Base-by-base conservation (phyloP, 257 asterid genomes). In the Solanum megistacrolobum region DNA sequence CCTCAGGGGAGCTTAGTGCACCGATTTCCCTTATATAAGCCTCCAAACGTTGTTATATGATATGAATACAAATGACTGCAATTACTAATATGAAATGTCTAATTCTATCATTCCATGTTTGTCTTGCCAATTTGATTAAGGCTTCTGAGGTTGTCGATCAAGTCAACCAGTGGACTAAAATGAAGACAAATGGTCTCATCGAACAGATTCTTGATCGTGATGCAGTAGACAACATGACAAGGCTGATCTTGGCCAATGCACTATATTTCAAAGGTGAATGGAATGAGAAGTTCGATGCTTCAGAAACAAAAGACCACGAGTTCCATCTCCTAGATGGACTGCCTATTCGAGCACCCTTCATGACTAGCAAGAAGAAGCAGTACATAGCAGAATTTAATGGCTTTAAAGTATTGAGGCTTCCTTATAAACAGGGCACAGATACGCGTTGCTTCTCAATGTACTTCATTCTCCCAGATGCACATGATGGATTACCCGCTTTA, bases 81-180 rank as follows among this genome's bases (percentile, higher is more conserved):
- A 43, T 43, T 43, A 43, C 16, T 3, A 43, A 12, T 43, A 43
- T 43, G 55, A 43, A 43, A 43, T 41, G 14, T 41, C 48, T 41
- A 12, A 43, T 46, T 86, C 62, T 25, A 11, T 69, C 52, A 16
- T 41, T 9, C 38, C 18, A 21, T 85, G 11, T 66, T 92, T 87
- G 93, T 92, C 65, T 79, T 84, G 20, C 58, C 58, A 48, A 48
- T 48, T 13, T 48, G 58, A 14, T 14, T 79, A 88, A 91, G 92
- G 79, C 87, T 86, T 88, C 35, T 25, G 89, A 89, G 31, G 92
- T 87, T 38, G 55, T 4, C 55, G 9, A 65, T 23, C 92, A 89
- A 85, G 90, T 89, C n/a, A 90, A 90, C 16, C 86, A 87, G 29
- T 89, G 92, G 92, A 87, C 87, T 36, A 88, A 88, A 78, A 84